Evolutionary conservation across 1,284 basidiomycete species (phyloP).

Genomic region (Wolfiporia cocos): DNA sequence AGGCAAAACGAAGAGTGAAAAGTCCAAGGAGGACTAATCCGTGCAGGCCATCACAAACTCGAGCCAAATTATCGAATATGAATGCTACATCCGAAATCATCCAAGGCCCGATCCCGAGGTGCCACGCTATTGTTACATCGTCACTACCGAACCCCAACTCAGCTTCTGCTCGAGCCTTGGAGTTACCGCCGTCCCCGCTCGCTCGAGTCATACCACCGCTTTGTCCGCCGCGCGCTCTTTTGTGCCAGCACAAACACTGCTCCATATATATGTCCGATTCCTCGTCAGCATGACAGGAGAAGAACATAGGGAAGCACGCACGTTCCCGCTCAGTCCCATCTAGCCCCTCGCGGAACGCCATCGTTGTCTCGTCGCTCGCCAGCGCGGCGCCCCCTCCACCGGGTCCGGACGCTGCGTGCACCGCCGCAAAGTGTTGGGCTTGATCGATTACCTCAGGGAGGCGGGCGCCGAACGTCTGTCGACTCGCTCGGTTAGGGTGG

Average conservation of each 20-base stretch:
- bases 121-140: too few relatives aligned
- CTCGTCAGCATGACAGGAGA: too few relatives aligned
- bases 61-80: too few relatives aligned
- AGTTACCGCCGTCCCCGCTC: slow-evolving; percentile 48
- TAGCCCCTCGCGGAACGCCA: slow-evolving; percentile 81
- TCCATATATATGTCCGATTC: too few relatives aligned
- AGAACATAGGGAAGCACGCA: slow-evolving; percentile 44
- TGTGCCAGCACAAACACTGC: slow-evolving; percentile 82
- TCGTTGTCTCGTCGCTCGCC: slow-evolving; percentile 54
- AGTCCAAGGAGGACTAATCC: slow-evolving; percentile 17
- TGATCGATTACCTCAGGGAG: slow-evolving; percentile 83
- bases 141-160: too few relatives aligned
- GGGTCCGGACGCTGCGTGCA: slow-evolving; percentile 36
- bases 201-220: slow-evolving; percentile 78
- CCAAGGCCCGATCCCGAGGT: too few relatives aligned
- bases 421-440: slow-evolving; percentile 81
- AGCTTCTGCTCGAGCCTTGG: too few relatives aligned
- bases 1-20: slow-evolving; percentile 2
- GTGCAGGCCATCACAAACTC: neutral
- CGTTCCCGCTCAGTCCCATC: slow-evolving; percentile 84
- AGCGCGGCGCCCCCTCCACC: slow-evolving; percentile 32
- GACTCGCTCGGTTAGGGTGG: neutral
- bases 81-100: too few relatives aligned
- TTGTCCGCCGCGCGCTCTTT: slow-evolving; percentile 70
- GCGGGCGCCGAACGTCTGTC: slow-evolving; percentile 74